These are phyloP conservation scores for Coemansia reversa DNA, from an alignment of 192 early-diverging fungal genomes.

Conservation along the genomic window DNA sequence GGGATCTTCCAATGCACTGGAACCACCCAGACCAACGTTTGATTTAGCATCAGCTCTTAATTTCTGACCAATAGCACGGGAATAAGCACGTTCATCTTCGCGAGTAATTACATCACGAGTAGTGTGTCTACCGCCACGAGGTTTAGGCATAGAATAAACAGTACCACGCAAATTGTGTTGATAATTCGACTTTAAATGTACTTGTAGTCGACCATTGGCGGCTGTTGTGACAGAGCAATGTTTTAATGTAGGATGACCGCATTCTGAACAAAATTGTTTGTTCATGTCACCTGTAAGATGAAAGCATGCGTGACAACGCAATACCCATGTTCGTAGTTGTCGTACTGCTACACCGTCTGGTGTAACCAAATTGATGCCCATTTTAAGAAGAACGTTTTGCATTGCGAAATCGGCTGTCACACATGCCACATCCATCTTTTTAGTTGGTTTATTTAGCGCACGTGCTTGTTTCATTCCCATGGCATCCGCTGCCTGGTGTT, in stretches of 20 bases:
- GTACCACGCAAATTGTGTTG: conserved; percentile 87
- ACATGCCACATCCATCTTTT: conserved; percentile 74
- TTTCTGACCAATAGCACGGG: conserved; percentile 40
- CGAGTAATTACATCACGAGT: conserved; percentile 76
- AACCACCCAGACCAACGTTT: conserved; percentile 25
- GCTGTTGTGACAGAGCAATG: conserved; percentile 80
- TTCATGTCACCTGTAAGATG: conserved; percentile 82
- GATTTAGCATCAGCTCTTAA: conserved; percentile 24
- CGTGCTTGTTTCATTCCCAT: conserved; percentile 53
- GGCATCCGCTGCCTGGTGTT: conserved; percentile 61
- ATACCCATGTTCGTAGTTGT: conserved; percentile 80
- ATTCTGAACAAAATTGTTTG: conserved; percentile 89
- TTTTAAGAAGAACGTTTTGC: conserved; percentile 95
- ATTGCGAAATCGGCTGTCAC: conserved; percentile 92
- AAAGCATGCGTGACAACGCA: conserved; percentile 94
- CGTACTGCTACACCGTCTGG: conserved; percentile 78
- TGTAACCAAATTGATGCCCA: conserved; percentile 81
- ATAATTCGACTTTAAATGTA: conserved; percentile 89
- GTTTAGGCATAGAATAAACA: conserved; percentile 80
- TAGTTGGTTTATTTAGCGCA: conserved; percentile 14
- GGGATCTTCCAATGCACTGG: conserved; percentile 33
- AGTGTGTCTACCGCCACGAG: conserved; percentile 74
- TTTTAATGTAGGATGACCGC: conserved; percentile 85
- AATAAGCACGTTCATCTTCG: conserved; percentile 89
- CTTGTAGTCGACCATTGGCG: conserved; percentile 71